Base-by-base conservation (phyloP, 2,329 filamentous ascomycete genomes). In the Fusarium goolgardi region DNA sequence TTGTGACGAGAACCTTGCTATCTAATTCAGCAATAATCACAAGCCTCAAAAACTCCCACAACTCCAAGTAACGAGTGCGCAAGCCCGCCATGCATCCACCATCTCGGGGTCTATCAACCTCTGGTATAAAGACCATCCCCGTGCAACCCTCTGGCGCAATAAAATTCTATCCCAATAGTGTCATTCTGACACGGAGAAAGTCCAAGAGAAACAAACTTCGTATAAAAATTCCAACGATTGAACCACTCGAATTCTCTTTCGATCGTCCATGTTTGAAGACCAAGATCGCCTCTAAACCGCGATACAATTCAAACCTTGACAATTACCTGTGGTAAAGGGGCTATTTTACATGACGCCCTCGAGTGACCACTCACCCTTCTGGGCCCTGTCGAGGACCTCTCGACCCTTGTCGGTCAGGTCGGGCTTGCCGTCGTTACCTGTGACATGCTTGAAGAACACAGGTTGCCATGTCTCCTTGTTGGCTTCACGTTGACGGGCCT, bases 401-500 rank as follows among this genome's bases (percentile, higher is more conserved):
- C 76, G 80, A 21, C 85, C 85, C 77, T 84, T 86, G 4, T 84
- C 83, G 6, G 84, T 86, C 65, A 88, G 80, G 40, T 85, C 82
- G 2, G 85, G 85, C 75, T 84, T 84, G 57, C 85, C 85, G 49
- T 82, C 83, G 62, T 86, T 87, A 71, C 85, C 85, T 12, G 82
- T 83, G 55, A 81, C 79, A 73, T 87, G 84, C 71, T 82, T 89
- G 80, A 99, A 99, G 81, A 97, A 99, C 43, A 93, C 85, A n/a
- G 96, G 96, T 70, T 90, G 84, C 89, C 92, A 99, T 34, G 88
- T 86, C 60, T 87, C 85, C 15, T 89, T 87, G 16, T 85, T 85
- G 44, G 85, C 85, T 76, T 95, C 91, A 43, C 96, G 86, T 76
- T 95, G 89, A 25, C 93, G 89, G 2, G 93, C 94, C 80, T 93